phyloP scores from a whole-genome alignment of 306 rosid species.

The Ziziphus jujuba region DNA sequence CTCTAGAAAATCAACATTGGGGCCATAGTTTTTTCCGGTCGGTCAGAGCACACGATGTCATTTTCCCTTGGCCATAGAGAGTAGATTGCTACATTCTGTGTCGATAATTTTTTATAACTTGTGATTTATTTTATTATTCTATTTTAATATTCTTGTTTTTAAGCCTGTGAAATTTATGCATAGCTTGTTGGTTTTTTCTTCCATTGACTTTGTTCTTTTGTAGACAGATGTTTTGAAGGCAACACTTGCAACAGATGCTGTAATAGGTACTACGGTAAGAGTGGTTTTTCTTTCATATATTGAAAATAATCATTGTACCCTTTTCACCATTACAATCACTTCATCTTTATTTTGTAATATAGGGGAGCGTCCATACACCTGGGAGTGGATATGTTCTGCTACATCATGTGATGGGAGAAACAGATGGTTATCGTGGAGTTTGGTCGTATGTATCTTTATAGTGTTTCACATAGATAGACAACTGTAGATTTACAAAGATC shows the following conservation, averaged over 20 bases:
- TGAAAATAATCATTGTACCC: not conserved
- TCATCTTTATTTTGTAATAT: constrained; percentile 22
- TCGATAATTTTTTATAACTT: too few relatives aligned
- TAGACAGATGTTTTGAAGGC: constrained; percentile 91
- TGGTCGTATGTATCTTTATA: constrained; percentile 88
- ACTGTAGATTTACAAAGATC: constrained; percentile 29
- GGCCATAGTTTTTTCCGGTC: too few relatives aligned
- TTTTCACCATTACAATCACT: not conserved
- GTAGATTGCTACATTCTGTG: not conserved
- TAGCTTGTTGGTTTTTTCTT: constrained; percentile 16
- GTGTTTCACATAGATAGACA: constrained; percentile 21
- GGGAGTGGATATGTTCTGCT: constrained; percentile 98
- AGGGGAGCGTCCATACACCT: constrained; percentile 82
- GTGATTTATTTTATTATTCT: not conserved
- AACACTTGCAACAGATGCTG: constrained; percentile 91
- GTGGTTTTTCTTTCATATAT: constrained; percentile 4
- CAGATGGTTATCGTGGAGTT: constrained; percentile 83
- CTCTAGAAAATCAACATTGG: too few relatives aligned
- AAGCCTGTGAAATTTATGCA: constrained; percentile 1
- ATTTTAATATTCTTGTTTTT: not conserved
- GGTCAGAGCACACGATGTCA: too few relatives aligned
- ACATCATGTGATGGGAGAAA: constrained; percentile 98
- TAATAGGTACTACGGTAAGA: constrained; percentile 82
- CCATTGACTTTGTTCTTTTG: constrained; percentile 27
- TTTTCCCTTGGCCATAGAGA: too few relatives aligned